Evolutionary conservation across 2,329 filamentous ascomycete genomes (phyloP).

Genomic region (Neopestalotiopsis sp.): DNA sequence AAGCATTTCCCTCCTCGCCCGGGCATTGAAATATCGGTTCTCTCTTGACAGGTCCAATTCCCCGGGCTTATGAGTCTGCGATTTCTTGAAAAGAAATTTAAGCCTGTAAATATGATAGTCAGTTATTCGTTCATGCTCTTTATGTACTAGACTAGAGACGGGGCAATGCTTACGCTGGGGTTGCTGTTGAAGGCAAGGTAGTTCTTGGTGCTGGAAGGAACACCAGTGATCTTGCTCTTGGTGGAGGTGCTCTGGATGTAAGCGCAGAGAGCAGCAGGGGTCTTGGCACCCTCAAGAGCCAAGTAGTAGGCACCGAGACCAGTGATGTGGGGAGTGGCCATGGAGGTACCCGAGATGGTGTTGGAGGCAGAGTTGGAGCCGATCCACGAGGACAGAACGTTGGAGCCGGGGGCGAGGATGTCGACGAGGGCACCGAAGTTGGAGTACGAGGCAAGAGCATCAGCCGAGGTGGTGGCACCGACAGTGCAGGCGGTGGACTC

Average conservation of each 20-base stretch:
- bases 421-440: slow-evolving; percentile 57
- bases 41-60: background rate
- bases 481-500: slow-evolving; percentile 56
- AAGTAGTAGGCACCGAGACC: slow-evolving; percentile 46
- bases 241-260: slow-evolving; percentile 36
- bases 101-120: no score
- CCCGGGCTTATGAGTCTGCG: background rate
- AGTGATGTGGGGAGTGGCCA: slow-evolving; percentile 41
- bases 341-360: slow-evolving; percentile 53
- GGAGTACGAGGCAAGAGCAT: slow-evolving; percentile 52
- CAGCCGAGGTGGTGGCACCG: slow-evolving; percentile 48
- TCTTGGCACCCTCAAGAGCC: slow-evolving; percentile 44
- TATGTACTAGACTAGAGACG: background rate
- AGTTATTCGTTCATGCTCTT: no score
- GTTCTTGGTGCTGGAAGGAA: slow-evolving; percentile 53
- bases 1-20: background rate
- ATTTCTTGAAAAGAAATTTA: background rate
- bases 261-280: slow-evolving; percentile 51
- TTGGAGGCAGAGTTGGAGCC: slow-evolving; percentile 39
- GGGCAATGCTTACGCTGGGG: slow-evolving; percentile 24
- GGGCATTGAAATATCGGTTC: background rate
- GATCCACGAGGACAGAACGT: slow-evolving; percentile 27
- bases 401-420: slow-evolving; percentile 50
- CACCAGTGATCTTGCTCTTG: slow-evolving; percentile 44
- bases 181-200: slow-evolving; percentile 61